phyloP scores from a whole-genome alignment of 176 grass and related monocot species.

The Carex parvula region DNA sequence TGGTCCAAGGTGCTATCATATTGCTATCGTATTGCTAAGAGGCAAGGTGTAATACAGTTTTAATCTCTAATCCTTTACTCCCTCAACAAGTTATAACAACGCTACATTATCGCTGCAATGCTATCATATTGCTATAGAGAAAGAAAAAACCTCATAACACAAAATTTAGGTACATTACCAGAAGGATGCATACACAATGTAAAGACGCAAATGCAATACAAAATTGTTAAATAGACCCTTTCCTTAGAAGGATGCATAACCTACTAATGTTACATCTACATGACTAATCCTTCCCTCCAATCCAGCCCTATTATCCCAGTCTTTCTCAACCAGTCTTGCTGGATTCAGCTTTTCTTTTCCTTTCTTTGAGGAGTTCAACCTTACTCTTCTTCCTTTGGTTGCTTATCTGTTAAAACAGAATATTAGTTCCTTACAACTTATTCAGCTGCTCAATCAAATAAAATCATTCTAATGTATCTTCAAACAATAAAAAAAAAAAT shows the following conservation, averaged over 20 bases:
- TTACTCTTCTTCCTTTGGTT: slow-evolving; percentile 42
- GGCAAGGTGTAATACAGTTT: no score
- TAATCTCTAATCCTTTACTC: no score
- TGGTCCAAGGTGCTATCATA: no score
- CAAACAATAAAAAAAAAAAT: not conserved
- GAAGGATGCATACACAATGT: not conserved
- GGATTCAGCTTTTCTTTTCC: slow-evolving; percentile 61
- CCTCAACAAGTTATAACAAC: not conserved
- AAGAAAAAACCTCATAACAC: not conserved
- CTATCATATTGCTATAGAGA: not conserved
- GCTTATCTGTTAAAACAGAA: slow-evolving; percentile 31
- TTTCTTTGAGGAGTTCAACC: slow-evolving; percentile 52
- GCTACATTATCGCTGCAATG: not conserved
- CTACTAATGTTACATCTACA: not conserved
- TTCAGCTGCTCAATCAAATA: not conserved
- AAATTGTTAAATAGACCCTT: not conserved
- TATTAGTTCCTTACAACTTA: not conserved
- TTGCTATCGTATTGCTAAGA: no score
- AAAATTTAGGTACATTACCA: not conserved
- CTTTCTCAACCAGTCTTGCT: slow-evolving; percentile 30
- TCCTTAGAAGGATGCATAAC: not conserved
- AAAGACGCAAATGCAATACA: not conserved
- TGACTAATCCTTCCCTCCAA: not conserved
- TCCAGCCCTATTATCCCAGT: slow-evolving; percentile 12
- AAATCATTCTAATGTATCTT: slow-evolving; percentile 6